These are phyloP conservation scores for Ulmus americana DNA, from an alignment of 331 rosid species.

Conservation along the genomic window DNA sequence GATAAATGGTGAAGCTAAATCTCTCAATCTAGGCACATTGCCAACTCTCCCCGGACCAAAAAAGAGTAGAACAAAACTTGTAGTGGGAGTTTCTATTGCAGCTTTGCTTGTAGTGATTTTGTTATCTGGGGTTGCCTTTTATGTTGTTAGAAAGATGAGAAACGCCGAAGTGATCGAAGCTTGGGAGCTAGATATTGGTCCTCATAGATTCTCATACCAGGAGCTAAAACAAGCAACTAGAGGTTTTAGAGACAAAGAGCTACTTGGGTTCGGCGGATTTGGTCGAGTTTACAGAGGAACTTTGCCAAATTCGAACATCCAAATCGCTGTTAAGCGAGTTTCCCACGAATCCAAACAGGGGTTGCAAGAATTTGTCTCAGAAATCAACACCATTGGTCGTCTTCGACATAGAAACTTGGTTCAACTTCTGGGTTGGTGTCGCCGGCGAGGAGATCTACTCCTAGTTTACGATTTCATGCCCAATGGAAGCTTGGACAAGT, in stretches of 20 bases:
- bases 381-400: conserved; percentile 55
- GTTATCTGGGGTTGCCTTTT: conserved; percentile 15
- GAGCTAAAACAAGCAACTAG: conserved; percentile 57
- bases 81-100: conserved; percentile 30
- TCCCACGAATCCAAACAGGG: conserved; percentile 66
- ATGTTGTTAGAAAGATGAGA: conserved; percentile 30
- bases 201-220: conserved; percentile 51
- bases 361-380: conserved; percentile 46
- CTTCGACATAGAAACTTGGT: conserved; percentile 64
- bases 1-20: conserved; percentile 42
- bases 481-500: conserved; percentile 65
- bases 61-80: conserved; percentile 9
- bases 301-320: conserved; percentile 31
- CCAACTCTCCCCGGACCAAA: conserved; percentile 35
- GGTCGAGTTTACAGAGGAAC: conserved; percentile 62
- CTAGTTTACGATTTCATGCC: conserved; percentile 62
- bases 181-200: conserved; percentile 69
- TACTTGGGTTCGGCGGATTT: conserved; percentile 60
- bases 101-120: conserved; percentile 18
- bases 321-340: conserved; percentile 54
- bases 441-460: conserved; percentile 39
- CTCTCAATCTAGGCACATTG: conserved; percentile 32
- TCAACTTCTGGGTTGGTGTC: conserved; percentile 69
- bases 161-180: conserved; percentile 45
- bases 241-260: conserved; percentile 46